phyloP scores from a whole-genome alignment of 164 flowering plant species.

The Euptelea pleiosperma region DNA sequence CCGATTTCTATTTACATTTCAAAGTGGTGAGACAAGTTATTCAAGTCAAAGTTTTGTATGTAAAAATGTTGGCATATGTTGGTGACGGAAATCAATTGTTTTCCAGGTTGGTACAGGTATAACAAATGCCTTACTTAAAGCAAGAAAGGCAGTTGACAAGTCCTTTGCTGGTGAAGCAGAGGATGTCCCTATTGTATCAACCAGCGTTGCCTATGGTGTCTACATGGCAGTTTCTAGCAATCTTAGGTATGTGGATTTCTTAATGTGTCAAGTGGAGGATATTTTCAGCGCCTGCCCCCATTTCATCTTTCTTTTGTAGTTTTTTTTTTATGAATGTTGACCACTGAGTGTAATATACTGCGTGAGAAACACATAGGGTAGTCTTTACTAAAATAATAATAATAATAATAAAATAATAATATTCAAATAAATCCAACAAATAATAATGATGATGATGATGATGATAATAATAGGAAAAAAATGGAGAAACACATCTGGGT shows the following conservation, averaged over 20 bases:
- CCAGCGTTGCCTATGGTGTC: constrained; percentile 93
- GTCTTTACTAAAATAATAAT: too few species aligned
- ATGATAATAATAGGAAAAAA: too few species aligned
- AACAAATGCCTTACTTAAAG: constrained; percentile 79
- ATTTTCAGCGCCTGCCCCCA: background rate
- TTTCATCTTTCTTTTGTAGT: background rate
- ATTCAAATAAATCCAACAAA: too few species aligned
- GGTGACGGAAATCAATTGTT: background rate
- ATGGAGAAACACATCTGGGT: too few species aligned
- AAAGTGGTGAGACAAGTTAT: background rate
- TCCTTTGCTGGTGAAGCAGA: constrained; percentile 64
- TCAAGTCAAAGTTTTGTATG: background rate
- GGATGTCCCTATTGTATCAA: constrained; percentile 73
- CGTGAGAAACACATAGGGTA: too few species aligned
- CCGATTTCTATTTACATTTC: background rate
- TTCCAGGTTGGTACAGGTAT: constrained; percentile 79
- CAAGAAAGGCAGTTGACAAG: constrained; percentile 73
- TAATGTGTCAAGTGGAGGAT: background rate
- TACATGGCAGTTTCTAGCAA: constrained; percentile 98
- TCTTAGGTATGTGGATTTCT: constrained; percentile 59
- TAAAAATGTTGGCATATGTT: background rate
- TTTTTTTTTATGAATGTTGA: too few species aligned
- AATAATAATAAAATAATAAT: too few species aligned
- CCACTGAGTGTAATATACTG: too few species aligned
- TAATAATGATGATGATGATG: too few species aligned